Percentiles rank a stretch among this genome's conserved stretches.
phyloP scores from a whole-genome alignment of 768 basidiomycete species.

The Tephrocybe sp. region DNA sequence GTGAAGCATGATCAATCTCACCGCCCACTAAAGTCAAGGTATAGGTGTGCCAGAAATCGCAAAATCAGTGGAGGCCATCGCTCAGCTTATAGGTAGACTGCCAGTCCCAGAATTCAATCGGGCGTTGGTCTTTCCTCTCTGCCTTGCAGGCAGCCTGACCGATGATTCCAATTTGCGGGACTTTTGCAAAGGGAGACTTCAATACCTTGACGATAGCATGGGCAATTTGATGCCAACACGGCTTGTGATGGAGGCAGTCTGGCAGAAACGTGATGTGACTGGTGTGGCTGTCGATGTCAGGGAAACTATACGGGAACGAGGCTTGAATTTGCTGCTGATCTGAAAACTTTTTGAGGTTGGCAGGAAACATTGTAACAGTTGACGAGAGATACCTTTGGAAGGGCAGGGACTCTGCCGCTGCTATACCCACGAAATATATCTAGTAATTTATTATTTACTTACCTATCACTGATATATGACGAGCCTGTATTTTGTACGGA shows the following conservation, averaged over 20 bases:
- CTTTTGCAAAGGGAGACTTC: constrained; percentile 55
- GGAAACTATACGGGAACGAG: constrained; percentile 51
- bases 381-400: constrained; percentile 15
- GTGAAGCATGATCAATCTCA: constrained; percentile 1
- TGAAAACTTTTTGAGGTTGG: constrained; percentile 20
- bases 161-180: constrained; percentile 58
- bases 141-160: constrained; percentile 71
- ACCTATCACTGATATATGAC: constrained; percentile 9
- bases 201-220: constrained; percentile 50
- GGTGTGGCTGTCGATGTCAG: constrained; percentile 58
- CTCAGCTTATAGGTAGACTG: constrained; percentile 51
- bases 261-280: constrained; percentile 62
- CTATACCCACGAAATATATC: constrained; percentile 16
- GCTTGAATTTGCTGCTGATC: constrained; percentile 48
- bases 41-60: constrained; percentile 72
- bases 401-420: constrained; percentile 8
- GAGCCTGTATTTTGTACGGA: constrained; percentile 4
- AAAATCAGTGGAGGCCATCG: constrained; percentile 51
- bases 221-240: constrained; percentile 59
- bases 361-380: constrained; percentile 1
- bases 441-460: constrained; percentile 11
- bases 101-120: constrained; percentile 62
- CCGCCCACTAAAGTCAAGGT: constrained; percentile 4
- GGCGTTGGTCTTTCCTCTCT: constrained; percentile 68
- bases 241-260: constrained; percentile 63